A percentile compares a stretch with the other conserved stretches of the same genome.
Evolutionary conservation across 148 eudicot genomes (phyloP).

Genomic region (Amaranthus palmeri): DNA sequence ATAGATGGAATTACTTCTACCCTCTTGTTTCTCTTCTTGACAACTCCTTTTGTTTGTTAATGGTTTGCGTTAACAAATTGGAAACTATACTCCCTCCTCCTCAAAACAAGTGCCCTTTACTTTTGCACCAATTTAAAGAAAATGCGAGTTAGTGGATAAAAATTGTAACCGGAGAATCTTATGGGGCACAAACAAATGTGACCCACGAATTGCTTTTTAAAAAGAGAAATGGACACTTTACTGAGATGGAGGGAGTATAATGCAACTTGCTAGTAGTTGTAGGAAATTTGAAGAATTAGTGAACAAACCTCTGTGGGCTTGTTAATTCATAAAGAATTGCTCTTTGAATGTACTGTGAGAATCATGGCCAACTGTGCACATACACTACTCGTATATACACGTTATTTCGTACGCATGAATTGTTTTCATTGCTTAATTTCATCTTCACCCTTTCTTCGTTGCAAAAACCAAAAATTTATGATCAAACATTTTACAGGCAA

Average conservation of each 20-base stretch:
- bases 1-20: background rate
- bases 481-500: slow-evolving; percentile 53
- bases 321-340: background rate
- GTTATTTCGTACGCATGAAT: background rate
- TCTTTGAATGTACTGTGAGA: background rate
- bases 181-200: too few species aligned
- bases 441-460: background rate
- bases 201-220: too few species aligned
- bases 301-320: background rate
- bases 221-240: too few species aligned
- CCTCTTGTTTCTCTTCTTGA: background rate
- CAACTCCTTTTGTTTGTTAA: background rate
- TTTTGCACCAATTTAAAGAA: background rate
- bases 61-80: background rate
- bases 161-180: too few species aligned
- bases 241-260: too few species aligned
- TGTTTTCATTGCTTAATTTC: background rate
- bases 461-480: background rate
- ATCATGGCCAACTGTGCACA: too few species aligned
- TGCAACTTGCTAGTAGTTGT: too few species aligned
- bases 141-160: too few species aligned
- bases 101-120: background rate
- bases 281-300: too few species aligned
- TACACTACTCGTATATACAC: too few species aligned
- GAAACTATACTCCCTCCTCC: background rate